Evolutionary conservation across 1,284 basidiomycete genomes (phyloP).

Genomic region (Cutaneotrichosporon cutaneum): DNA sequence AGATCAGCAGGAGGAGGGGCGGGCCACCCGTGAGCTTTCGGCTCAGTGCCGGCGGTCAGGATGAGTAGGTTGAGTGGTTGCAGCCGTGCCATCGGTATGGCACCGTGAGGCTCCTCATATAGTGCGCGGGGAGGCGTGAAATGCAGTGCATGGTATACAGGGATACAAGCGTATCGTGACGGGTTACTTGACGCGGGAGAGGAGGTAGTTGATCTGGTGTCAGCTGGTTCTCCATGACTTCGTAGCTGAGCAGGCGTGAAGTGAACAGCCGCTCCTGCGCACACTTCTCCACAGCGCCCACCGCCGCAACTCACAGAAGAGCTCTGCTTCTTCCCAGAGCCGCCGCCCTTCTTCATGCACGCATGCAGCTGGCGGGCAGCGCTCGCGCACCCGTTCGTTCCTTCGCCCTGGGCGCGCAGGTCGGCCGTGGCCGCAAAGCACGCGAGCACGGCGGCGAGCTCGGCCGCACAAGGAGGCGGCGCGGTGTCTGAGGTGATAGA

Average conservation of each 20-base stretch:
- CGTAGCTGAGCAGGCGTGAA: no score
- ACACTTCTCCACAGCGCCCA: background rate
- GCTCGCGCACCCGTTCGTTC: slow-evolving; percentile 62
- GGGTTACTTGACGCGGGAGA: slow-evolving; percentile 16
- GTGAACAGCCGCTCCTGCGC: no score
- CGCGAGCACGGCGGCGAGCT: slow-evolving; percentile 77
- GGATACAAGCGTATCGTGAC: slow-evolving; percentile 2
- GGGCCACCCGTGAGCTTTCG: no score
- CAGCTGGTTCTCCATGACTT: background rate
- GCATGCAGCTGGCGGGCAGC: slow-evolving; percentile 68
- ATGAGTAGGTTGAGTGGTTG: no score
- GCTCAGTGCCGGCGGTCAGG: no score
- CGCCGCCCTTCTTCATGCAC: slow-evolving; percentile 64
- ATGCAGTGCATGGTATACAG: slow-evolving; percentile 12
- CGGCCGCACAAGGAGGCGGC: slow-evolving; percentile 67
- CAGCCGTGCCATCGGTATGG: no score
- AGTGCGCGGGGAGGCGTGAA: slow-evolving; percentile 6
- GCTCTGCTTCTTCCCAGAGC: background rate
- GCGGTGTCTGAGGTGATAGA: slow-evolving; percentile 53
- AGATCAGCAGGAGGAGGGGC: no score
- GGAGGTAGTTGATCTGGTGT: slow-evolving; percentile 26
- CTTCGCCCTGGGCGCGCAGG: slow-evolving; percentile 56
- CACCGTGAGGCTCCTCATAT: no score
- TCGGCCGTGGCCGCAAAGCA: slow-evolving; percentile 88
- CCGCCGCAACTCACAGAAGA: slow-evolving; percentile 27